Evolutionary conservation across 2,329 filamentous ascomycete species (phyloP).

Genomic region (Botrytis byssoidea): DNA sequence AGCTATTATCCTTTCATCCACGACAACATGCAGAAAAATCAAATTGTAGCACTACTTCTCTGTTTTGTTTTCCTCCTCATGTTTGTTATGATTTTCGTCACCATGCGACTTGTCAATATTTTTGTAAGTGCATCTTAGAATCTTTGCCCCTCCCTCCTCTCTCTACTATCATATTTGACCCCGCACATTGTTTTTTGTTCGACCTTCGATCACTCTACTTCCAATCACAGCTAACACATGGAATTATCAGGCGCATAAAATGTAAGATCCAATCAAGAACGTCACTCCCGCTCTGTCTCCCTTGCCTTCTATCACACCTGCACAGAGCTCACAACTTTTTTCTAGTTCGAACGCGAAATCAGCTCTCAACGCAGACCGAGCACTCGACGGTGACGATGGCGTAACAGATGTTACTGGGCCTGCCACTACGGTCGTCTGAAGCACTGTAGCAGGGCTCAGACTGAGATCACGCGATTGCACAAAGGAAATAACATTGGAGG

Average conservation of each 20-base stretch:
- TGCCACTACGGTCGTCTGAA: background rate
- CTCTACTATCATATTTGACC: too few species aligned
- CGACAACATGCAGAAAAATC: conserved; percentile 13
- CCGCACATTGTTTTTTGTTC: background rate
- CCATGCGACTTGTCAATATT: conserved; percentile 17
- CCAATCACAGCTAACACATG: background rate
- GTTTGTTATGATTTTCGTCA: conserved; percentile 7
- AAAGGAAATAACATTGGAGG: background rate
- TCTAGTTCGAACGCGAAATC: background rate
- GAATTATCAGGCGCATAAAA: background rate
- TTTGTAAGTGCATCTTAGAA: background rate
- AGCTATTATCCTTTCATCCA: background rate
- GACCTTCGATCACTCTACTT: background rate
- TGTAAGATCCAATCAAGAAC: background rate
- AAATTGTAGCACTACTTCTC: conserved; percentile 9
- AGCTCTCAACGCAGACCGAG: background rate
- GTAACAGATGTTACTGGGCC: background rate
- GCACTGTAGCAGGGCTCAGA: background rate
- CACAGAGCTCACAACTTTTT: background rate
- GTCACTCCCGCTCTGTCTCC: background rate
- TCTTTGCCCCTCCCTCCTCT: background rate
- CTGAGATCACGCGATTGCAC: background rate
- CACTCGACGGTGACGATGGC: background rate
- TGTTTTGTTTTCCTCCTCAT: conserved; percentile 14
- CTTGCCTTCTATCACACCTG: background rate